Evolutionary conservation across 768 basidiomycete species (phyloP).

Genomic region (Clitopilus hobsonii): DNA sequence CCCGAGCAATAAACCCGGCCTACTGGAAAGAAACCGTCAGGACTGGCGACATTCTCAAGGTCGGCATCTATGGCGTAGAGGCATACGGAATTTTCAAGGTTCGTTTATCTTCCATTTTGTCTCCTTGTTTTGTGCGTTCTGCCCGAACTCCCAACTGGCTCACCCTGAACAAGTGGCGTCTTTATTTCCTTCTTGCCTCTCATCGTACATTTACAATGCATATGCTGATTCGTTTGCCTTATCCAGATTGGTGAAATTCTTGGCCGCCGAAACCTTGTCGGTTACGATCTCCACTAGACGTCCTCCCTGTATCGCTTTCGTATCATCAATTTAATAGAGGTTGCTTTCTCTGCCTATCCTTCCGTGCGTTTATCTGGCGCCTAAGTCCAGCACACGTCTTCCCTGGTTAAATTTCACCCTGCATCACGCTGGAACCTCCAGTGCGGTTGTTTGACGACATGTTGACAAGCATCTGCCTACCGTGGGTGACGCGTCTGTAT

Average conservation of each 20-base stretch:
- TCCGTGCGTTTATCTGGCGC: too few species aligned
- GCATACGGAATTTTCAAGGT: constrained; percentile 91
- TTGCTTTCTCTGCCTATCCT: background rate
- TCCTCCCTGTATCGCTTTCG: background rate
- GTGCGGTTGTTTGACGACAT: too few species aligned
- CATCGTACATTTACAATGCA: constrained; percentile 7
- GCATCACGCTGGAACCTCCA: too few species aligned
- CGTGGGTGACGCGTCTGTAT: too few species aligned
- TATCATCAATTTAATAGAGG: background rate
- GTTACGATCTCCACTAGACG: background rate
- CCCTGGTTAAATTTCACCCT: too few species aligned
- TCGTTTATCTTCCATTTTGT: background rate
- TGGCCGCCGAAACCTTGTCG: background rate
- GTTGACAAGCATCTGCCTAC: background rate
- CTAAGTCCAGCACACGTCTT: too few species aligned
- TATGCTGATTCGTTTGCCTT: constrained; percentile 6
- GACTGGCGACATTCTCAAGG: constrained; percentile 62
- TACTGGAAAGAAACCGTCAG: constrained; percentile 59
- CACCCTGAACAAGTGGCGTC: too few species aligned
- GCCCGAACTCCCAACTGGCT: background rate
- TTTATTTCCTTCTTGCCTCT: background rate
- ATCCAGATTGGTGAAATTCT: background rate
- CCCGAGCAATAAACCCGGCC: constrained; percentile 47
- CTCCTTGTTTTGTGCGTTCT: background rate
- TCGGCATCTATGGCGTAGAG: constrained; percentile 76